Conservation (phyloP, 495 filamentous ascomycete species). For the Xylaria palmicola region DNA sequence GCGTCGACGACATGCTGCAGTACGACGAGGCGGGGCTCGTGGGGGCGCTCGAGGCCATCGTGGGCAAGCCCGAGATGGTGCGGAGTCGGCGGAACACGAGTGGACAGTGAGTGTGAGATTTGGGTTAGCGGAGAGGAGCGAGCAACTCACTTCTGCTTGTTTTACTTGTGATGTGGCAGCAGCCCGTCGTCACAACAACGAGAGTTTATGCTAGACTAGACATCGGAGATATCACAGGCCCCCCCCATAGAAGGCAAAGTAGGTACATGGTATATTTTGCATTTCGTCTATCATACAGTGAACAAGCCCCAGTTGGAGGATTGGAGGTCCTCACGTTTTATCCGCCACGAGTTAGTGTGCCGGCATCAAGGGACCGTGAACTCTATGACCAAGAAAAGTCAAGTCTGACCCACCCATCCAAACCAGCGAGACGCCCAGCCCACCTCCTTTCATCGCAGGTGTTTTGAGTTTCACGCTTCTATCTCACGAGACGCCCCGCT, state of each 20-base stretch:
- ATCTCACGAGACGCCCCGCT: slow-evolving; percentile 17
- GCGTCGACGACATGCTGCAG: slow-evolving; percentile 55
- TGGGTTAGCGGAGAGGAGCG: too few relatives aligned
- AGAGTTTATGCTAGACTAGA: too few relatives aligned
- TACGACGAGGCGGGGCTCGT: slow-evolving; percentile 76
- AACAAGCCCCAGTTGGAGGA: not conserved
- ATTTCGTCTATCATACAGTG: slow-evolving; percentile 29
- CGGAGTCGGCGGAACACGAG: slow-evolving; percentile 68
- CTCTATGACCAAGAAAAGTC: slow-evolving; percentile 15
- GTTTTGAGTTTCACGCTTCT: slow-evolving; percentile 3
- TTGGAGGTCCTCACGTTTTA: not conserved
- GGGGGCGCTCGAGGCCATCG: slow-evolving; percentile 75
- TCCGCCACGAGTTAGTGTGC: not conserved
- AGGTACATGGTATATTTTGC: slow-evolving; percentile 14
- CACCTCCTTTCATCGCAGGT: not conserved
- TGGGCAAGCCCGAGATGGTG: slow-evolving; percentile 65
- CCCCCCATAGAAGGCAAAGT: too few relatives aligned
- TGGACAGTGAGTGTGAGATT: slow-evolving; percentile 19
- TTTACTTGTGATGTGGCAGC: not conserved
- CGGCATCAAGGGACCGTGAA: slow-evolving; percentile 13
- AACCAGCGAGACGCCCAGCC: not conserved
- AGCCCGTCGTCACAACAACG: too few relatives aligned
- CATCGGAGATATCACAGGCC: too few relatives aligned
- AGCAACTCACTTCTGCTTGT: not conserved
- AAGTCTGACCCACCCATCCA: slow-evolving; percentile 3